phyloP scores from a whole-genome alignment of 1,284 basidiomycete species.

The Trametes sp. region DNA sequence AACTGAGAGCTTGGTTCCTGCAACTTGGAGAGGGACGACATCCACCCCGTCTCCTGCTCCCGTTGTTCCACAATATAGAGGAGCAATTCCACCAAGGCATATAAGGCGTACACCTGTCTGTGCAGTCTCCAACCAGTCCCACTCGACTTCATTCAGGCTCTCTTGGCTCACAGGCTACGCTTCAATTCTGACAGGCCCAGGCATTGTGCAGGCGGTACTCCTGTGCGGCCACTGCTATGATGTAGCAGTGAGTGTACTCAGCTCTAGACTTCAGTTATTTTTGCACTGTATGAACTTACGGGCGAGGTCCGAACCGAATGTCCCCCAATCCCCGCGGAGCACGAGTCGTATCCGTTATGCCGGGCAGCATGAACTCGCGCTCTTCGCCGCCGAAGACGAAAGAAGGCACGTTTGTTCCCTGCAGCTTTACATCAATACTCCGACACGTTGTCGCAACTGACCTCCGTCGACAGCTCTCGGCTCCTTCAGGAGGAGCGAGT shows the following conservation, averaged over 20 bases:
- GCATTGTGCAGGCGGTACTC: not conserved
- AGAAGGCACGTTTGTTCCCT: not conserved
- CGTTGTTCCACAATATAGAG: not conserved
- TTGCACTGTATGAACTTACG: not conserved
- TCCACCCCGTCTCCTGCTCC: not conserved
- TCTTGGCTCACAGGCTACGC: not conserved
- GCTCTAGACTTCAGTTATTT: not conserved
- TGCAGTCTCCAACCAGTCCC: not conserved
- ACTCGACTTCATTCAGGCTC: not conserved
- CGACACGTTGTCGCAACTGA: not conserved
- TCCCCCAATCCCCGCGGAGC: not conserved
- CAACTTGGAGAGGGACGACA: not conserved
- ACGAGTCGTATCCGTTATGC: not conserved
- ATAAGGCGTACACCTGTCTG: not conserved
- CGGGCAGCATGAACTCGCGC: not conserved
- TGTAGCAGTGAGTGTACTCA: not conserved
- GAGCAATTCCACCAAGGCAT: not conserved
- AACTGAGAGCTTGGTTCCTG: slow-evolving; percentile 8
- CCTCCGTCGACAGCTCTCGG: not conserved
- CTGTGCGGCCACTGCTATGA: not conserved
- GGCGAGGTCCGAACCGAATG: not conserved
- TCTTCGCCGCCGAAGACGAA: not conserved
- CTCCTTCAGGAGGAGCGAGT: not conserved
- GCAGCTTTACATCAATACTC: not conserved
- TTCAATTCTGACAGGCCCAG: too few species aligned